Conservation (phyloP, 306 rosid genomes). For the Lupinus albus region DNA sequence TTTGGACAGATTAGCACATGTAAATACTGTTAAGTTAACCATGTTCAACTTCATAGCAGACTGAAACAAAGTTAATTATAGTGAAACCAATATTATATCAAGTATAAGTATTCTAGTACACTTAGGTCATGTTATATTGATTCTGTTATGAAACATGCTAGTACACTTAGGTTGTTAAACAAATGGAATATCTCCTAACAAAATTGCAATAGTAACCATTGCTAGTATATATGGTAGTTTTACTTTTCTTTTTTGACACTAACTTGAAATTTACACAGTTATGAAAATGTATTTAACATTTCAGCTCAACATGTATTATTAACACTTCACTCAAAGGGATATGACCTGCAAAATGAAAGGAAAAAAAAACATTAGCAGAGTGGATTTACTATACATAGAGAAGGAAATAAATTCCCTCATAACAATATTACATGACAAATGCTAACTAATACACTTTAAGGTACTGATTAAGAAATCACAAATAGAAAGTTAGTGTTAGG, state of each 20-base stretch:
- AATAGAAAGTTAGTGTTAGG: no score
- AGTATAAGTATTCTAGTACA: no score
- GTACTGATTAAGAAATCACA: no score
- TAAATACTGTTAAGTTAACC: slow-evolving; percentile 65
- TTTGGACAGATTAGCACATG: slow-evolving; percentile 88
- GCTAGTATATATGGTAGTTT: background rate
- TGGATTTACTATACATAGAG: background rate
- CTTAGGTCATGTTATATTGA: background rate
- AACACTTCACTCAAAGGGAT: slow-evolving; percentile 59
- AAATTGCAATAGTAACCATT: slow-evolving; percentile 5
- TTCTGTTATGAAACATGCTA: slow-evolving; percentile 1
- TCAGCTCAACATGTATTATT: slow-evolving; percentile 8
- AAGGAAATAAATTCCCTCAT: background rate
- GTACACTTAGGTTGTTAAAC: background rate
- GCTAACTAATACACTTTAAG: no score
- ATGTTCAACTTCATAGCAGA: slow-evolving; percentile 1
- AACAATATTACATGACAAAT: no score
- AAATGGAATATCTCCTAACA: background rate
- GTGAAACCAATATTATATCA: background rate
- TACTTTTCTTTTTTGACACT: background rate
- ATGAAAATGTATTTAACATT: slow-evolving; percentile 5
- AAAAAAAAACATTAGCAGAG: slow-evolving; percentile 35
- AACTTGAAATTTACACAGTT: slow-evolving; percentile 6
- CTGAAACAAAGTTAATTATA: slow-evolving; percentile 8
- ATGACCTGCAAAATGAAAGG: slow-evolving; percentile 75